phyloP scores from a whole-genome alignment of 2,329 filamentous ascomycete species.

The Colletotrichum spaethianum region DNA sequence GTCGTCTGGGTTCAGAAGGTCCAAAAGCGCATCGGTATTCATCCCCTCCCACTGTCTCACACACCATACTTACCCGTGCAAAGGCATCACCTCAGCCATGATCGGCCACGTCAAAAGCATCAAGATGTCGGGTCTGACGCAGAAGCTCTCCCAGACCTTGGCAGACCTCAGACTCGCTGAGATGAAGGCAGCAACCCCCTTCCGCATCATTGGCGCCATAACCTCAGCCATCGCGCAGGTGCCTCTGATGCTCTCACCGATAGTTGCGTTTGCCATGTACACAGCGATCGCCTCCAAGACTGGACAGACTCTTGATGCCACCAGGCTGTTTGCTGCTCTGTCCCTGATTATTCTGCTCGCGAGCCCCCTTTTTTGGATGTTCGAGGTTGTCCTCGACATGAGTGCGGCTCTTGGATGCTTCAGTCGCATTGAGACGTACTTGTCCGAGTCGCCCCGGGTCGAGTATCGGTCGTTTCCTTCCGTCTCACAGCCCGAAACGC shows the following conservation, averaged over 20 bases:
- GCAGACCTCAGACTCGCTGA: constrained; percentile 43
- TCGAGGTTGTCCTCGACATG: constrained; percentile 47
- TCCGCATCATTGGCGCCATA: constrained; percentile 52
- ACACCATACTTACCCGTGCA: constrained; percentile 24
- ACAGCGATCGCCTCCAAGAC: constrained; percentile 16
- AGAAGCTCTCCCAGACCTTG: constrained; percentile 51
- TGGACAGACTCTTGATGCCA: constrained; percentile 30
- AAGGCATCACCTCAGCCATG: constrained; percentile 59
- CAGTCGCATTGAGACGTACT: constrained; percentile 47
- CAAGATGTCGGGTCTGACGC: constrained; percentile 64
- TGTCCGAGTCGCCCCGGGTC: constrained; percentile 44
- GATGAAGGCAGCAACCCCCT: constrained; percentile 44
- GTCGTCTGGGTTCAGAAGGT: constrained; percentile 63
- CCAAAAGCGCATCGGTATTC: constrained; percentile 61
- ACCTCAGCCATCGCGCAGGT: constrained; percentile 52
- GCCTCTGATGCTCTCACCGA: constrained; percentile 42
- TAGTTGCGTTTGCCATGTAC: constrained; percentile 41
- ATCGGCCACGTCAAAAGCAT: constrained; percentile 66
- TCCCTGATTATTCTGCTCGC: constrained; percentile 45
- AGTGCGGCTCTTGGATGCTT: constrained; percentile 45
- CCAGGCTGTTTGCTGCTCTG: constrained; percentile 42
- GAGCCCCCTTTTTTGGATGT: constrained; percentile 53
- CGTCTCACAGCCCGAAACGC: background rate
- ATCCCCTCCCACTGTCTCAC: constrained; percentile 44
- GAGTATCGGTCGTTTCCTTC: constrained; percentile 45